Percentiles rank a stretch among this genome's conserved stretches.
These are phyloP conservation scores for Moniliophthora roreri DNA, from an alignment of 1,284 basidiomycete genomes.

Conservation along the genomic window DNA sequence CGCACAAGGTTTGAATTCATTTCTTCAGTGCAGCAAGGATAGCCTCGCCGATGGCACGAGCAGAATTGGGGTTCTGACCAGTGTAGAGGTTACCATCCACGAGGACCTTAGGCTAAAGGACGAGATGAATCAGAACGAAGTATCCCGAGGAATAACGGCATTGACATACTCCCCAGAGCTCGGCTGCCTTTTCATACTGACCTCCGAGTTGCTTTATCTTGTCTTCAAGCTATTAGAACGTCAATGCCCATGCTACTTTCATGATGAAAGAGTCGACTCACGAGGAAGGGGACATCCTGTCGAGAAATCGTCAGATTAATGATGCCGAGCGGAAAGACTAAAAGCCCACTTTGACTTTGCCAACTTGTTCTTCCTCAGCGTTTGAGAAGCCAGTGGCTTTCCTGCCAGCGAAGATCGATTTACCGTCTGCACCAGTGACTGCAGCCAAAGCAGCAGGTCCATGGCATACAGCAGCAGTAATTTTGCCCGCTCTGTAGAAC, in stretches of 20 bases:
- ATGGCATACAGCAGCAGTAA: constrained; percentile 73
- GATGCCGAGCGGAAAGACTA: background rate
- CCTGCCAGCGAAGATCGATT: constrained; percentile 65
- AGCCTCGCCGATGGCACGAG: constrained; percentile 47
- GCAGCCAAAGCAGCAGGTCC: constrained; percentile 64
- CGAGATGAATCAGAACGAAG: background rate
- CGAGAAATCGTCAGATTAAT: background rate
- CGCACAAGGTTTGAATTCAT: background rate
- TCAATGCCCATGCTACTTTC: background rate
- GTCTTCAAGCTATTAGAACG: constrained; percentile 52
- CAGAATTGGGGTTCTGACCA: constrained; percentile 76
- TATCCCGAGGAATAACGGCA: background rate
- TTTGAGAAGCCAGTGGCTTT: constrained; percentile 72
- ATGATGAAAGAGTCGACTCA: constrained; percentile 48
- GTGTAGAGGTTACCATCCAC: constrained; percentile 47
- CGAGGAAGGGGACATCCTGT: constrained; percentile 3
- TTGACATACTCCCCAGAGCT: constrained; percentile 51
- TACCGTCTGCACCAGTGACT: constrained; percentile 51
- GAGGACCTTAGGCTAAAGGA: constrained; percentile 37
- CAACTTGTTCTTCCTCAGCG: constrained; percentile 58
- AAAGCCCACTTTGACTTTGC: constrained; percentile 36
- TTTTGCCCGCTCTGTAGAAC: constrained; percentile 63
- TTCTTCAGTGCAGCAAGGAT: constrained; percentile 31
- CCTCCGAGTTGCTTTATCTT: constrained; percentile 64
- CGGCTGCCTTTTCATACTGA: constrained; percentile 55